Evolutionary conservation across 2,329 filamentous ascomycete genomes (phyloP), one percentile per base, ranked within the genome.

Genomic region (Hypocreales sp.): DNA sequence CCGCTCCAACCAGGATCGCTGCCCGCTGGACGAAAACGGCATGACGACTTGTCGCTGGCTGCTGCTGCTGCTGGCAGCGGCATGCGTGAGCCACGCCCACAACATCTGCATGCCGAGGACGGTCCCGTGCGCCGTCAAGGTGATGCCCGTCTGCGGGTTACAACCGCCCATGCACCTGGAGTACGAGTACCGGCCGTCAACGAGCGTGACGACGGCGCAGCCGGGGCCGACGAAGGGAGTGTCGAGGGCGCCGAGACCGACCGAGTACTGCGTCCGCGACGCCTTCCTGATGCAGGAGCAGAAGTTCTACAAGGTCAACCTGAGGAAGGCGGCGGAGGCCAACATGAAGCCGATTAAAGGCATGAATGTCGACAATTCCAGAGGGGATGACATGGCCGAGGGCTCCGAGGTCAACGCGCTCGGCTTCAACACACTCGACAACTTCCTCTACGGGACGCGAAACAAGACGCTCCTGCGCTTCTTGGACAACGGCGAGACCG

Each of bases 391-490:
- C 18, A 7, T 10, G 7, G 7, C 18, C 18, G 7, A 20, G 18
- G 18, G 18, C 18, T 10, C 7, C 18, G 18, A 10, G 7, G 7
- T 26, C 25, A 26, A 26, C 19, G 19, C 25, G 7, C 25, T 26
- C 7, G 25, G 25, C 13, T 26, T 19, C 19, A 26, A 26, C 19
- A 16, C 18, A 10, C 19, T 19, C 8, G 25, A 26, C 9, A 6
- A 21, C 19, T 26, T 20, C 14, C 19, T 26, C 17, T 26, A 26
- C 25, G 25, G 25, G 16, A 20, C 19, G 8, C 25, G 20, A 11
- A 17, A 17, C 15, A 15, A 8, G 5, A 21, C 14, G 19, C 7
- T 26, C 8, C 19, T 26, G 5, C 25, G 25, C 4, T 19, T 26
- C 14, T 17, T 26, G 5, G 19, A 19, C 14, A 17, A 26, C 14